Evolutionary conservation across 768 basidiomycete species (phyloP).

Genomic region (Tubosaeta sp.): DNA sequence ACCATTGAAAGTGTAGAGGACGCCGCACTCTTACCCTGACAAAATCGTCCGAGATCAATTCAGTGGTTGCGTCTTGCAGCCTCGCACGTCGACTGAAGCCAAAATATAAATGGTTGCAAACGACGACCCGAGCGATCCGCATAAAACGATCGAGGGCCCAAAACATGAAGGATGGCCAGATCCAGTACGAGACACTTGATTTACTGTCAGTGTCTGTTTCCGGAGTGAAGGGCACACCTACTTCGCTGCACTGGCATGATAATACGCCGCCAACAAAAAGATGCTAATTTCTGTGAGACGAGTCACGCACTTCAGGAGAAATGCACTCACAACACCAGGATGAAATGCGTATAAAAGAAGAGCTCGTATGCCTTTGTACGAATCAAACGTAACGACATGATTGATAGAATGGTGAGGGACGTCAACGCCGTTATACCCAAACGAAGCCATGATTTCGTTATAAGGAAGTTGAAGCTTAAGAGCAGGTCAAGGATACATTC

Average conservation of each 20-base stretch:
- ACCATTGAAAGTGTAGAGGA: constrained; percentile 47
- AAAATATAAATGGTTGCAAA: constrained; percentile 42
- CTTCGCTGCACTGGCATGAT: constrained; percentile 31
- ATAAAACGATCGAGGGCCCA: constrained; percentile 47
- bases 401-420: constrained; percentile 39
- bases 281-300: constrained; percentile 18
- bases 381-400: constrained; percentile 48
- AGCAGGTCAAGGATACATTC: background rate
- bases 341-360: constrained; percentile 48
- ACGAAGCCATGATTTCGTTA: constrained; percentile 20
- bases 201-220: background rate
- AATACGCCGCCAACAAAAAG: constrained; percentile 39
- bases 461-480: background rate
- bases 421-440: constrained; percentile 35
- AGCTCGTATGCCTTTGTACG: constrained; percentile 46
- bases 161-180: constrained; percentile 29
- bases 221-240: constrained; percentile 5
- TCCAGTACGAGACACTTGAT: constrained; percentile 21
- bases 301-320: fast-evolving
- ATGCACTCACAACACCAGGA: constrained; percentile 37
- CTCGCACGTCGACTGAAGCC: constrained; percentile 22
- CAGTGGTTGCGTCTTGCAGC: constrained; percentile 35
- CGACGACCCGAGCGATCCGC: constrained; percentile 41
- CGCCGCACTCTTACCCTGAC: constrained; percentile 44
- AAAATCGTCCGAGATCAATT: constrained; percentile 43